phyloP scores from a whole-genome alignment of 1,139 yeast genomes.

The Debaryomyces fabryi region DNA sequence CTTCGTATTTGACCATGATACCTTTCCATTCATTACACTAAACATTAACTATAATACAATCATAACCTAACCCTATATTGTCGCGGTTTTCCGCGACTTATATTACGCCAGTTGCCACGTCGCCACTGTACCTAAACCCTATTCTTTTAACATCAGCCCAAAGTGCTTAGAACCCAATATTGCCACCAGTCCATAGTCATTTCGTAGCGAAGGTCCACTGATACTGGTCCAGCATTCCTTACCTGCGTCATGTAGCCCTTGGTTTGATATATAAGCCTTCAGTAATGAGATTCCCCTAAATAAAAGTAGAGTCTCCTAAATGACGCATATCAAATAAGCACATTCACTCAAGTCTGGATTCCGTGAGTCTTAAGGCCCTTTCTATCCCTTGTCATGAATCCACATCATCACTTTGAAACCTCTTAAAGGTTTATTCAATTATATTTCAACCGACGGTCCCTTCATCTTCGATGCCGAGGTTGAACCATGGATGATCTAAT shows the following conservation, averaged over 20 bases:
- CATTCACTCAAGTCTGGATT: not conserved
- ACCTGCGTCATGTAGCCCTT: not conserved
- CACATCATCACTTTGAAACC: not conserved
- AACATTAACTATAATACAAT: constrained; percentile 8
- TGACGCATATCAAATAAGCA: not conserved
- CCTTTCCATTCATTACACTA: not conserved
- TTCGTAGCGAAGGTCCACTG: too few relatives aligned
- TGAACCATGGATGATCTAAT: constrained; percentile 76
- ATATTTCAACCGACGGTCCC: constrained; percentile 44
- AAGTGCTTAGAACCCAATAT: not conserved
- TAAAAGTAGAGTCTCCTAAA: not conserved
- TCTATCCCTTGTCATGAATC: not conserved
- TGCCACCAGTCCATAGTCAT: not conserved
- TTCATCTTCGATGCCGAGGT: constrained; percentile 74
- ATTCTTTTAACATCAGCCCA: not conserved
- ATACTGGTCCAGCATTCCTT: too few relatives aligned
- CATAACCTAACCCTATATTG: not conserved
- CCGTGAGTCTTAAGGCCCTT: not conserved
- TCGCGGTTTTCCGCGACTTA: not conserved
- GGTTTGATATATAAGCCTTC: not conserved
- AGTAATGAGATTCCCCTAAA: too few relatives aligned
- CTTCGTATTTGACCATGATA: not conserved
- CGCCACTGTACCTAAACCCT: not conserved
- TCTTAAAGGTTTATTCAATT: not conserved
- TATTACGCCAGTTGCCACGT: not conserved